A percentile compares a stretch with the other conserved stretches of the same genome.
These are phyloP conservation scores for Podospora sp. DNA, from an alignment of 495 filamentous ascomycete genomes.

Conservation along the genomic window DNA sequence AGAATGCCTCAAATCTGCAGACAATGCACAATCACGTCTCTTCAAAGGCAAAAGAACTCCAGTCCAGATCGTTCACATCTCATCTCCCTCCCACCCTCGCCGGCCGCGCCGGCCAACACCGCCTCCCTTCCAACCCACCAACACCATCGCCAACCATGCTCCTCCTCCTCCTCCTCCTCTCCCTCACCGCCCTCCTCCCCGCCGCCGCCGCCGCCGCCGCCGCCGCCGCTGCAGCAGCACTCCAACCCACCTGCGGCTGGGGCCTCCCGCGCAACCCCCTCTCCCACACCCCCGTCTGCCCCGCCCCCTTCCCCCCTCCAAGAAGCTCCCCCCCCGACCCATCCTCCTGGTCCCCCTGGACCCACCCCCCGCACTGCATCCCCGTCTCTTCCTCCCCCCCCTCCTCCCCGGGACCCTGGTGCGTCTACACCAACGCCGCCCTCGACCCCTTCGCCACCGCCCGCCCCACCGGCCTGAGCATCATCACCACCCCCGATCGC, in stretches of 20 bases:
- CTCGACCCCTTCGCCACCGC: constrained; percentile 18
- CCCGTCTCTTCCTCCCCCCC: constrained; percentile 17
- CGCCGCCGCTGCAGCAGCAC: background rate
- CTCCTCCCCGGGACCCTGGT: constrained; percentile 26
- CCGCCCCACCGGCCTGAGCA: constrained; percentile 29
- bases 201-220: background rate
- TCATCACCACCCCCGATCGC: constrained; percentile 39
- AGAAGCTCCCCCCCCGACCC: constrained; percentile 9
- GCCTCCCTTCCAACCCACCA: too few relatives aligned
- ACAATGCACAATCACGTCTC: too few relatives aligned
- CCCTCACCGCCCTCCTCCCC: background rate
- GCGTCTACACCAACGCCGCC: constrained; percentile 40
- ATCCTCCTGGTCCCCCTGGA: constrained; percentile 36
- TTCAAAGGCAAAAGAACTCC: too few relatives aligned
- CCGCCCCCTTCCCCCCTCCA: background rate
- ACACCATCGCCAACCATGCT: too few relatives aligned
- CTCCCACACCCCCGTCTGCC: constrained; percentile 3
- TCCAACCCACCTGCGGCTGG: constrained; percentile 11
- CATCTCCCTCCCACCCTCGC: too few relatives aligned
- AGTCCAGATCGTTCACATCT: too few relatives aligned
- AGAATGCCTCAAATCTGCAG: too few relatives aligned
- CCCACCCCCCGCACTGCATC: constrained; percentile 35
- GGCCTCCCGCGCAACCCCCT: constrained; percentile 9
- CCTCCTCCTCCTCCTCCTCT: background rate
- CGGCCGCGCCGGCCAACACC: too few relatives aligned